phyloP scores from a whole-genome alignment of 345 rosid species.

The Alliaria petiolata region DNA sequence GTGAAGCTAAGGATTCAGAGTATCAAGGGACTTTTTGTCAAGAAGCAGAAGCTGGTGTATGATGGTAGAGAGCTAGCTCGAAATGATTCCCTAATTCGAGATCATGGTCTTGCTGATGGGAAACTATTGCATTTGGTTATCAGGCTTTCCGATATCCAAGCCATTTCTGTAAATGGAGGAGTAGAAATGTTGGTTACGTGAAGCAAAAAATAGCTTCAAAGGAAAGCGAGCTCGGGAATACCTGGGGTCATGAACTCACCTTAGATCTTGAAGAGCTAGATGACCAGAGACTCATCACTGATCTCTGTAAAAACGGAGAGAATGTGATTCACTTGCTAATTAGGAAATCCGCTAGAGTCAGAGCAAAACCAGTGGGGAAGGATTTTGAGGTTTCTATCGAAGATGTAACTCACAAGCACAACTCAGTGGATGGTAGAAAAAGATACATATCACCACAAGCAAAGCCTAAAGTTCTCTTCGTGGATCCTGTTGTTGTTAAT shows the following conservation, averaged over 20 bases:
- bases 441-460: conserved; percentile 29
- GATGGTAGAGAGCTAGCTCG: conserved; percentile 61
- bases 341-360: conserved; percentile 53
- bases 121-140: conserved; percentile 63
- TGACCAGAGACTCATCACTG: conserved; percentile 67
- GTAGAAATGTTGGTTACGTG: conserved; percentile 67
- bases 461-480: conserved; percentile 35
- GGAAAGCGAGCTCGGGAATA: conserved; percentile 42
- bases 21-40: conserved; percentile 55
- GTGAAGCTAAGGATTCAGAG: conserved; percentile 78
- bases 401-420: conserved; percentile 31
- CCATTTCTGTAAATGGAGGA: conserved; percentile 56
- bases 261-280: conserved; percentile 77
- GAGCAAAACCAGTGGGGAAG: conserved; percentile 46
- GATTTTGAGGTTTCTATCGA: conserved; percentile 56
- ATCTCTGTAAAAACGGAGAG: conserved; percentile 52
- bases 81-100: conserved; percentile 43
- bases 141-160: conserved; percentile 61
- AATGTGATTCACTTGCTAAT: conserved; percentile 58
- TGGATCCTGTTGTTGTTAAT: conserved; percentile 59
- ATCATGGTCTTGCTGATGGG: conserved; percentile 61
- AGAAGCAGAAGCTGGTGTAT: conserved; percentile 63
- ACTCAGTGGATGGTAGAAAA: conserved; percentile 14
- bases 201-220: conserved; percentile 64
- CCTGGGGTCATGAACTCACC: conserved; percentile 60